Conservation (phyloP, 306 rosid species). For the Inga oerstediana region DNA sequence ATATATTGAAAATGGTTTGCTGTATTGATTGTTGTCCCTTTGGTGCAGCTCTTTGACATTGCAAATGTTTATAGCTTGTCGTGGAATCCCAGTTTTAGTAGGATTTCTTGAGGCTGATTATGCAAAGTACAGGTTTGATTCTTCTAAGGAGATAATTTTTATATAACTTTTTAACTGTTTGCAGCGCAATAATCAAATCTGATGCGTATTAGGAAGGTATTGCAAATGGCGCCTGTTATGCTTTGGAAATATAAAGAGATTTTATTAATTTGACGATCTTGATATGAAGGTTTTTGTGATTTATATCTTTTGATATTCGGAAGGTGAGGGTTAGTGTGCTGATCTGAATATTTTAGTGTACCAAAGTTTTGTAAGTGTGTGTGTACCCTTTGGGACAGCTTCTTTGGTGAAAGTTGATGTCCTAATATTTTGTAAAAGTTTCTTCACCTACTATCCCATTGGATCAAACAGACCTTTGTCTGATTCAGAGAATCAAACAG, state of each 20-base stretch:
- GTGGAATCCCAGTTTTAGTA: conserved; percentile 97
- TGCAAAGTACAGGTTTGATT: conserved; percentile 91
- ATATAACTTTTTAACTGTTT: background rate
- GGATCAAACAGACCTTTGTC: too few species aligned
- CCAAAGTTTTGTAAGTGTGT: background rate
- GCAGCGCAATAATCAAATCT: conserved; percentile 13
- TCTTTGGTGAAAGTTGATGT: background rate
- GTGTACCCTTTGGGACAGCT: background rate
- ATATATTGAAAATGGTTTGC: conserved; percentile 12
- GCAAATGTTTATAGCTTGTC: conserved; percentile 99
- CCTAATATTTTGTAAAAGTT: too few species aligned
- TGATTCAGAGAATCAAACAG: too few species aligned
- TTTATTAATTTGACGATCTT: background rate
- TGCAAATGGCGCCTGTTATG: background rate
- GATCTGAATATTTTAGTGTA: background rate
- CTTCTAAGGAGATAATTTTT: conserved; percentile 13
- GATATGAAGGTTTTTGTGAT: background rate
- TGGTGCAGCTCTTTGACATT: conserved; percentile 84
- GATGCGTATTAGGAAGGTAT: background rate
- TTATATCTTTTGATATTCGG: background rate
- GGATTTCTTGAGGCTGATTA: conserved; percentile 98
- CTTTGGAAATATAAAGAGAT: background rate
- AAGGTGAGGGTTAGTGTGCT: background rate
- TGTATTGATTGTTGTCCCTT: conserved; percentile 29
- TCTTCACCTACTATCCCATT: too few species aligned